phyloP scores from a whole-genome alignment of 306 rosid genomes.

The Arachis hypogaea region DNA sequence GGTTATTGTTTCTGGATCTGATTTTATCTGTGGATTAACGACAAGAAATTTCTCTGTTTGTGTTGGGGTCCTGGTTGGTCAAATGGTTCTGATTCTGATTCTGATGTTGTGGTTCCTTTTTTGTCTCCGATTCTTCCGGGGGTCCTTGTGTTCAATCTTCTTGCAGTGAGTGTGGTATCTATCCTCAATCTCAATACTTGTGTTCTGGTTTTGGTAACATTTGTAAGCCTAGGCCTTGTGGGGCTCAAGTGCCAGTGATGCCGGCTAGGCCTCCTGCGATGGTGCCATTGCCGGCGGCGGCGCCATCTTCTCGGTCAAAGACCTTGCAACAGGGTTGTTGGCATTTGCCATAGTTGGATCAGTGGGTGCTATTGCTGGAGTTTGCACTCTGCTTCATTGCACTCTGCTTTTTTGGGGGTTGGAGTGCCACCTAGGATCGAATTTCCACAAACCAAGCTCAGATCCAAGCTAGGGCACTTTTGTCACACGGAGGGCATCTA shows the following conservation, averaged over 20 bases:
- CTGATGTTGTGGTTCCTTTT: conserved; percentile 43
- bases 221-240: conserved; percentile 59
- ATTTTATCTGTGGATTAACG: conserved; percentile 78
- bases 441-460: too few species aligned
- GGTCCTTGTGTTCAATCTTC: conserved; percentile 77
- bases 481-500: too few species aligned
- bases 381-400: conserved; percentile 70
- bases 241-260: conserved; percentile 5
- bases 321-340: conserved; percentile 64
- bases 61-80: conserved; percentile 96
- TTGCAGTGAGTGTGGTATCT: conserved; percentile 64
- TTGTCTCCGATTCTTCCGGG: conserved; percentile 80
- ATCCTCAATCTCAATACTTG: conserved; percentile 53
- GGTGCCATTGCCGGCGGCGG: conserved; percentile 9
- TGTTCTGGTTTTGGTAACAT: conserved; percentile 64
- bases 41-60: conserved; percentile 59
- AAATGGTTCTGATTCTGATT: not conserved
- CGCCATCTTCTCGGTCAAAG: conserved; percentile 39
- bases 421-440: too few species aligned
- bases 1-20: conserved; percentile 65
- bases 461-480: too few species aligned
- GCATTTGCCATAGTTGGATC: conserved; percentile 85
- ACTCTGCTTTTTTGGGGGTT: too few species aligned
- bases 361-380: conserved; percentile 71
- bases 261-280: not conserved